Conservation (phyloP, 2,329 filamentous ascomycete genomes). For the Colletotrichum sidae region DNA sequence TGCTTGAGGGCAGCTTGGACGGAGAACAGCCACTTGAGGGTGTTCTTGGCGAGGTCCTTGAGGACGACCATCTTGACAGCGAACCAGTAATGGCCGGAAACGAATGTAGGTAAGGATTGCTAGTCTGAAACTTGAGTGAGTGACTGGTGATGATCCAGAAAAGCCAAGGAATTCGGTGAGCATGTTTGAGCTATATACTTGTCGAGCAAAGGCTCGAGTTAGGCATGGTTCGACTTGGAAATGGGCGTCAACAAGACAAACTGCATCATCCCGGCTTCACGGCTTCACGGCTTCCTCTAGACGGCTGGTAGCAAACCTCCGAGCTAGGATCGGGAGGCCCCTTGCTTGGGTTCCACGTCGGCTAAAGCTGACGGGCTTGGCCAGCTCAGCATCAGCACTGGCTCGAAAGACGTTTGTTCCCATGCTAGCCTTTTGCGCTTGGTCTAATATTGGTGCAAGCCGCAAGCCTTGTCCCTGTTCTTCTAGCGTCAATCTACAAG, state of each 20-base stretch:
- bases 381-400: slow-evolving; percentile 12
- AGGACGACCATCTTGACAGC: slow-evolving; percentile 42
- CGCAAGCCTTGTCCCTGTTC: slow-evolving; percentile 14
- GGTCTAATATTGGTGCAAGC: slow-evolving; percentile 26
- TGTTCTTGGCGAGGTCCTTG: slow-evolving; percentile 28
- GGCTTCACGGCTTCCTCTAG: background rate
- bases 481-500: background rate
- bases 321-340: slow-evolving; percentile 9
- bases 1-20: slow-evolving; percentile 44
- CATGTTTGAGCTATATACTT: slow-evolving; percentile 33
- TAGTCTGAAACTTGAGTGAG: slow-evolving; percentile 19
- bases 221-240: background rate
- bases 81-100: slow-evolving; percentile 12
- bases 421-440: slow-evolving; percentile 9
- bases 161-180: slow-evolving; percentile 10
- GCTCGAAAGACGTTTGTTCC: background rate
- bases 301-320: slow-evolving; percentile 5
- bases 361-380: background rate
- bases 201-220: background rate
- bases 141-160: slow-evolving; percentile 7
- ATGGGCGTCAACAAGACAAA: background rate
- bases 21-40: slow-evolving; percentile 39
- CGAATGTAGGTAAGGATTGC: slow-evolving; percentile 16
- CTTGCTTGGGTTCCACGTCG: background rate
- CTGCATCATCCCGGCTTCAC: background rate